Evolutionary conservation across 176 grass and related monocot species (phyloP).

Genomic region (Dendrocalamus sinicus): DNA sequence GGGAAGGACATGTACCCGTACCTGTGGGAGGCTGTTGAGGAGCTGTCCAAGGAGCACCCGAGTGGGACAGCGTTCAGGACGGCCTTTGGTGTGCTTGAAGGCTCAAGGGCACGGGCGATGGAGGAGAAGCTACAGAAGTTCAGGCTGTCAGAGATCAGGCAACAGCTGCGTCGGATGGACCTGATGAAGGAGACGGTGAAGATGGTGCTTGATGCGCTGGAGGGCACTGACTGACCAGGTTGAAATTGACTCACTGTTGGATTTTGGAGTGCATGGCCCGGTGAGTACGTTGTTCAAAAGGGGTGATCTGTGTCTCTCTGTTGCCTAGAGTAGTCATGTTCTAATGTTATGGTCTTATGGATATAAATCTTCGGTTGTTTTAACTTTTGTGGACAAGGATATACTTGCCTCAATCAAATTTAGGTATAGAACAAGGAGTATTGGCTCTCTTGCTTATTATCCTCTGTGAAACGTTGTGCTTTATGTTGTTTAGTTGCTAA

Average conservation of each 20-base stretch:
- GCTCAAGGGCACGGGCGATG: constrained; percentile 44
- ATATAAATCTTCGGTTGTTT: constrained; percentile 26
- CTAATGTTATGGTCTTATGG: constrained; percentile 38
- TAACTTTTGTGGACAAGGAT: constrained; percentile 25
- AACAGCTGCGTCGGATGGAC: constrained; percentile 57
- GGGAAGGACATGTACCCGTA: constrained; percentile 45
- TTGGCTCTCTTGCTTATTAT: constrained; percentile 5
- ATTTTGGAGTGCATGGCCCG: not conserved
- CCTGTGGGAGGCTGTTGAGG: constrained; percentile 52
- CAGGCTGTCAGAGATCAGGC: constrained; percentile 47
- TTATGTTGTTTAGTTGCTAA: constrained; percentile 42
- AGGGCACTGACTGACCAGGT: constrained; percentile 31
- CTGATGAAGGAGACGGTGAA: constrained; percentile 56
- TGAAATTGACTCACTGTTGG: constrained; percentile 8
- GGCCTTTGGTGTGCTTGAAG: constrained; percentile 51
- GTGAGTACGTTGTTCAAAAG: constrained; percentile 33
- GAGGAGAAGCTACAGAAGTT: constrained; percentile 64
- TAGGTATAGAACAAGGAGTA: constrained; percentile 32
- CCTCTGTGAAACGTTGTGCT: constrained; percentile 11
- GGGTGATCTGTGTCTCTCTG: not conserved
- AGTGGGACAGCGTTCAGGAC: constrained; percentile 48
- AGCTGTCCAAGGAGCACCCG: constrained; percentile 47
- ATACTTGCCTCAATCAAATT: constrained; percentile 19
- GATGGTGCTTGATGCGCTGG: constrained; percentile 53
- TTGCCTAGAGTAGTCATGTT: constrained; percentile 7